These are phyloP conservation scores for Suillus placidus DNA, from an alignment of 768 basidiomycete species.

Conservation along the genomic window DNA sequence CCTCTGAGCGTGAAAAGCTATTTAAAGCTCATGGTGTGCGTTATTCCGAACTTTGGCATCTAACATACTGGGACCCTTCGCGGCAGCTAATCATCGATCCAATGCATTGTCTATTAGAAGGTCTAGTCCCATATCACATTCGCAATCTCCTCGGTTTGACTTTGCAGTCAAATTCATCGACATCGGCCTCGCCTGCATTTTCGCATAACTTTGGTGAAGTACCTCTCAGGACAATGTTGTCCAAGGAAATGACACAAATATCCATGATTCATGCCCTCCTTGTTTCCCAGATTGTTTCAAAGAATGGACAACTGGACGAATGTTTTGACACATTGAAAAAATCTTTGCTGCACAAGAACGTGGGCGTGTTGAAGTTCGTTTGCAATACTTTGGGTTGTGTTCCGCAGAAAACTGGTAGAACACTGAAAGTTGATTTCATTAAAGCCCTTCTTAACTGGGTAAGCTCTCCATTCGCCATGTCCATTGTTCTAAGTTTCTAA, in stretches of 20 bases:
- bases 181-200: background rate
- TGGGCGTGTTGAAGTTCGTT: background rate
- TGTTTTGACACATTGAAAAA: constrained; percentile 9
- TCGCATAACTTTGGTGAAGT: background rate
- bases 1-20: constrained; percentile 8
- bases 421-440: background rate
- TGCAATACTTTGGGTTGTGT: constrained; percentile 6
- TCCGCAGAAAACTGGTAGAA: constrained; percentile 1
- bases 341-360: constrained; percentile 11
- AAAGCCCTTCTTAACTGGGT: background rate
- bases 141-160: background rate
- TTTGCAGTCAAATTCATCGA: background rate
- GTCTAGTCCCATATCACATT: background rate
- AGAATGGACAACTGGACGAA: background rate
- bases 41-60: constrained; percentile 19
- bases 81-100: constrained; percentile 16
- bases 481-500: background rate
- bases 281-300: background rate
- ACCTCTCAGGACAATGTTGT: background rate
- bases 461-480: background rate
- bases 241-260: background rate
- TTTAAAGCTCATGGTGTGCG: constrained; percentile 16
- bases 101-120: constrained; percentile 20
- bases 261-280: background rate
- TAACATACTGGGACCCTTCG: constrained; percentile 26